Evolutionary conservation across 192 early-diverging fungal genomes (phyloP).

Genomic region (Lunasporangiospora selenospora): DNA sequence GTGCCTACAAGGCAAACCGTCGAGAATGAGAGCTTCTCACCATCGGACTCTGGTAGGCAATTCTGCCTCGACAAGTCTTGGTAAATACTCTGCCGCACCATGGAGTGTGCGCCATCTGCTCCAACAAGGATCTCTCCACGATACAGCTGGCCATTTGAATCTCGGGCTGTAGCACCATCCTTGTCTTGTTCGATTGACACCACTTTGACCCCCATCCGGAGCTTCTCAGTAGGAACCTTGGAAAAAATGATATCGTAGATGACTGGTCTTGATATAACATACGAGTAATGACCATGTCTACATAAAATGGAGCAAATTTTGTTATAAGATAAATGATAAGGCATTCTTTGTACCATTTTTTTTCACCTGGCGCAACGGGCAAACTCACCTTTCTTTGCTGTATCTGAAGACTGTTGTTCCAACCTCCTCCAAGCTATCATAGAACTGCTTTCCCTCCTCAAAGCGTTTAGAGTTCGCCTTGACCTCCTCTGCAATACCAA

Average conservation of each 20-base stretch:
- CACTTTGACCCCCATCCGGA: conserved; percentile 4
- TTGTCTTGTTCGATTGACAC: conserved; percentile 6
- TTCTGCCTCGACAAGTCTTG: neutral
- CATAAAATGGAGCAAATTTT: too few relatives aligned
- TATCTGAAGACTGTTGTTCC: too few relatives aligned
- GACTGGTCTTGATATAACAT: neutral
- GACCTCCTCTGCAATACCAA: conserved; percentile 21
- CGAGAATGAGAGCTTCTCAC: neutral
- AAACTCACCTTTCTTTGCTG: too few relatives aligned
- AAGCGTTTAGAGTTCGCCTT: conserved; percentile 20
- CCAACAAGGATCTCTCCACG: conserved; percentile 22
- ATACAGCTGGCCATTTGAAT: conserved; percentile 7
- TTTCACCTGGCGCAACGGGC: too few relatives aligned
- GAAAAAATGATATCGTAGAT: neutral
- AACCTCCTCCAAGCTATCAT: too few relatives aligned
- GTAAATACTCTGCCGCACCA: conserved; percentile 8
- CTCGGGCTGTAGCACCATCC: neutral
- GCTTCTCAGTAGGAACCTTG: conserved; percentile 8
- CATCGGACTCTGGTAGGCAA: neutral
- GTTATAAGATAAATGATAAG: too few relatives aligned
- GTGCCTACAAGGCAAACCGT: conserved; percentile 9
- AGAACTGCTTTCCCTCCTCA: too few relatives aligned
- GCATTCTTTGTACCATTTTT: too few relatives aligned
- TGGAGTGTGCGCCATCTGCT: conserved; percentile 16
- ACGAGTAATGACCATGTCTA: neutral